These are phyloP conservation scores for Aspergillus quadrilineatus DNA, from an alignment of 2,329 filamentous ascomycete genomes.

Conservation along the genomic window DNA sequence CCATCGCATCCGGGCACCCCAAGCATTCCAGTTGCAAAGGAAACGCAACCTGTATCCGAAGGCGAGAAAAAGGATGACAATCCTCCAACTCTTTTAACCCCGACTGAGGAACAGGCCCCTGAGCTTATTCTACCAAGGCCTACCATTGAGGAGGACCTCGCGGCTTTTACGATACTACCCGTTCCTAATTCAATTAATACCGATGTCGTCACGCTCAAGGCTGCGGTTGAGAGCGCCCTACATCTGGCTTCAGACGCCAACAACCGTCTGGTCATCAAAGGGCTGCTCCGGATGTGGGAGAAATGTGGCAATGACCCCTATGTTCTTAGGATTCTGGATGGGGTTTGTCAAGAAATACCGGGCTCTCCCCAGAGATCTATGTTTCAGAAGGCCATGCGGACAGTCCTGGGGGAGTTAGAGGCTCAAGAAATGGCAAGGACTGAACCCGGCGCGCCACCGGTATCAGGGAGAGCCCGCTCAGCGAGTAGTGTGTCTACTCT, in stretches of 20 bases:
- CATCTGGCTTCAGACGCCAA: conserved; percentile 28
- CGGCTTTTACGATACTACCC: conserved; percentile 22
- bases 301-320: conserved; percentile 32
- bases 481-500: conserved; percentile 37
- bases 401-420: conserved; percentile 26
- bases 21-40: conserved; percentile 43
- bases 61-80: conserved; percentile 15
- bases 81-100: conserved; percentile 16
- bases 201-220: conserved; percentile 29
- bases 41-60: conserved; percentile 27
- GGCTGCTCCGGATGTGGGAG: conserved; percentile 30
- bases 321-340: conserved; percentile 31
- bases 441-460: conserved; percentile 8
- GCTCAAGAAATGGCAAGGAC: conserved; percentile 13
- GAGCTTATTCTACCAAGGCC: conserved; percentile 13
- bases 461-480: conserved; percentile 24
- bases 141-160: conserved; percentile 18
- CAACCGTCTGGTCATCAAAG: conserved; percentile 30
- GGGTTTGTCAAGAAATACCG: conserved; percentile 29
- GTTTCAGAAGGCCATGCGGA: conserved; percentile 33
- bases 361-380: conserved; percentile 25
- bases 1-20: conserved; percentile 43
- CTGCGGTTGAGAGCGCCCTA: conserved; percentile 29
- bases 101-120: conserved; percentile 16
- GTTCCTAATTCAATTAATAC: conserved; percentile 25